A percentile compares a stretch with the other conserved stretches of the same genome.
Conservation (phyloP, 2,329 filamentous ascomycete species). For the Cercospora brassicicola region DNA sequence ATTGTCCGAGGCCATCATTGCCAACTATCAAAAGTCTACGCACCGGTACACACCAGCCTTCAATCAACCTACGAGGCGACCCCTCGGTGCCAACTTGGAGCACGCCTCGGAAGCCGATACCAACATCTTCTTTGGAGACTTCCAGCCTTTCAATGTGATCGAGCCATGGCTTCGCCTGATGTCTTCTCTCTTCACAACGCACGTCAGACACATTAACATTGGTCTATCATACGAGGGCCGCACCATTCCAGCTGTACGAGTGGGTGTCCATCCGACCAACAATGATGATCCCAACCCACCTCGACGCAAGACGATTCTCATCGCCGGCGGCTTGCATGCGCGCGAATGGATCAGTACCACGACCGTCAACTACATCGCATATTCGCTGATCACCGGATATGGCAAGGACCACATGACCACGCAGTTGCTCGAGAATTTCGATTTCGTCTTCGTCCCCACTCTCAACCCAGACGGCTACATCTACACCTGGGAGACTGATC, state of each 20-base stretch:
- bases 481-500: slow-evolving; percentile 88
- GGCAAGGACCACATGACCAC: slow-evolving; percentile 70
- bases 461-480: slow-evolving; percentile 93
- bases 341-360: slow-evolving; percentile 95
- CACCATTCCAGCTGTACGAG: slow-evolving; percentile 76
- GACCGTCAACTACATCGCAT: slow-evolving; percentile 87
- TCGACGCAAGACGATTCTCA: slow-evolving; percentile 72
- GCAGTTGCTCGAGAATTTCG: slow-evolving; percentile 76
- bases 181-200: slow-evolving; percentile 82
- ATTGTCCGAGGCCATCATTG: slow-evolving; percentile 71
- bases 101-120: slow-evolving; percentile 24
- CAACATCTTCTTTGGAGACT: slow-evolving; percentile 87
- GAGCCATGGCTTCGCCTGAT: slow-evolving; percentile 89
- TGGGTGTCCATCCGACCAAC: slow-evolving; percentile 63
- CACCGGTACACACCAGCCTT: slow-evolving; percentile 14
- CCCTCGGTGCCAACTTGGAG: slow-evolving; percentile 32
- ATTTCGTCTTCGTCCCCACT: slow-evolving; percentile 84
- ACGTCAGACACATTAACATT: slow-evolving; percentile 71
- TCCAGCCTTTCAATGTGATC: slow-evolving; percentile 82
- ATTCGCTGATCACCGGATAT: slow-evolving; percentile 80
- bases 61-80: slow-evolving; percentile 12
- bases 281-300: slow-evolving; percentile 46
- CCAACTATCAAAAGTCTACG: slow-evolving; percentile 59
- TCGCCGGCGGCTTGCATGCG: slow-evolving; percentile 86
- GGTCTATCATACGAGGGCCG: slow-evolving; percentile 87